phyloP scores from a whole-genome alignment of 1,284 basidiomycete genomes.

The Apiotrichum sp. region DNA sequence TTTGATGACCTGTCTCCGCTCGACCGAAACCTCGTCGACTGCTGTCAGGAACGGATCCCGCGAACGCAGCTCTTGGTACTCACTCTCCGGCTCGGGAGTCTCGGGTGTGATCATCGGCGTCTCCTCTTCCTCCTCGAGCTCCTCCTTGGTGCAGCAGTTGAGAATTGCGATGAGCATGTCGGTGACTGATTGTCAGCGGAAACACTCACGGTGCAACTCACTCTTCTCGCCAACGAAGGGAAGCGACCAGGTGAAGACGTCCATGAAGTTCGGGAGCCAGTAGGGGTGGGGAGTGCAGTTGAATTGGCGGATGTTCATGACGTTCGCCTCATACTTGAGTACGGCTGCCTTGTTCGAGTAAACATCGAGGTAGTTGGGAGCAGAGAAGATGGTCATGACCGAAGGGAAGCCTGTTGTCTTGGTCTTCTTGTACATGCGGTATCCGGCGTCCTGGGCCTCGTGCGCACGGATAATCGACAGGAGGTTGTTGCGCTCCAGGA shows the following conservation, averaged over 20 bases:
- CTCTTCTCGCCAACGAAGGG: conserved; percentile 98
- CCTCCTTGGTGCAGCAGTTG: conserved; percentile 90
- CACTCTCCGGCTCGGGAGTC: conserved; percentile 25
- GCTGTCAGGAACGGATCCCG: conserved; percentile 4
- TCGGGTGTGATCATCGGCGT: conserved; percentile 43
- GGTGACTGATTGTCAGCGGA: conserved; percentile 55
- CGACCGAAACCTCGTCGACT: conserved; percentile 55
- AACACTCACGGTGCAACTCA: conserved; percentile 46
- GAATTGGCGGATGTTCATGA: conserved; percentile 85
- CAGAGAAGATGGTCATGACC: conserved; percentile 95
- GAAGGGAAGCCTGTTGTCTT: conserved; percentile 84
- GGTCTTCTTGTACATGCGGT: conserved; percentile 96
- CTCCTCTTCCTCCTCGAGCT: conserved; percentile 76
- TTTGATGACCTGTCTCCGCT: conserved; percentile 80
- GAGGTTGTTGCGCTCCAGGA: conserved; percentile 87
- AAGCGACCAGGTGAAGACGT: conserved; percentile 97
- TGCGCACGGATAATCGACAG: conserved; percentile 93
- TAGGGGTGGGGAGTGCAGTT: conserved; percentile 94
- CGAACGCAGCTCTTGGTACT: too few species aligned
- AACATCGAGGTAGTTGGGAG: conserved; percentile 91
- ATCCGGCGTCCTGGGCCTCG: conserved; percentile 92
- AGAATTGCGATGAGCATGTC: conserved; percentile 95
- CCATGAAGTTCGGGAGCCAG: conserved; percentile 98
- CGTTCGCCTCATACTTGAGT: conserved; percentile 92
- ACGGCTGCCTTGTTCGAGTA: conserved; percentile 97